Evolutionary conservation across 2,329 filamentous ascomycete species (phyloP).

Genomic region (Escovopsis sp.): DNA sequence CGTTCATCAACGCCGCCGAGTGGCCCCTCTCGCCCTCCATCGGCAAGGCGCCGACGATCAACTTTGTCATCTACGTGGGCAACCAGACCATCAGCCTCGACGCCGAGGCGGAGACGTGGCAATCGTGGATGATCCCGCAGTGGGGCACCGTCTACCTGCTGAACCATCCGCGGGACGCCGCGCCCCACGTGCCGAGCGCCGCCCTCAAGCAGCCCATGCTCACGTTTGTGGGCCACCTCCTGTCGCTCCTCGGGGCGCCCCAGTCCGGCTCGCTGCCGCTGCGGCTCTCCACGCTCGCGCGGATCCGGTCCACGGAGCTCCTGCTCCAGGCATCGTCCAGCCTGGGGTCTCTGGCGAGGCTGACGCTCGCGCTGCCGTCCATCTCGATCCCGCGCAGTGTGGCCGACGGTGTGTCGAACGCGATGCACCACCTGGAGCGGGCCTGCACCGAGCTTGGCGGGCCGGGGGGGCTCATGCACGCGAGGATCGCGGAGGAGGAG

Average conservation of each 20-base stretch:
- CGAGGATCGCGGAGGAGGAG: constrained; percentile 71
- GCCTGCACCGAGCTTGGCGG: constrained; percentile 59
- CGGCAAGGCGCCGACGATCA: constrained; percentile 81
- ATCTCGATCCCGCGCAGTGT: constrained; percentile 86
- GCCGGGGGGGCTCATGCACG: constrained; percentile 58
- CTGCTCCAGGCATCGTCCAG: constrained; percentile 84
- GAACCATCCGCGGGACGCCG: constrained; percentile 24
- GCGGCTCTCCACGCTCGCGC: constrained; percentile 67
- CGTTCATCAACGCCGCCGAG: constrained; percentile 94
- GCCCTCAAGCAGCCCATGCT: constrained; percentile 67
- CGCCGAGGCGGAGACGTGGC: constrained; percentile 32
- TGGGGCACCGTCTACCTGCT: constrained; percentile 68
- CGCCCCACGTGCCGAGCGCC: constrained; percentile 41
- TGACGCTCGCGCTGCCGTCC: constrained; percentile 69
- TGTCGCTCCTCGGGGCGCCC: constrained; percentile 76
- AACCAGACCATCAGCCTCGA: constrained; percentile 51
- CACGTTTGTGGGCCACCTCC: constrained; percentile 79
- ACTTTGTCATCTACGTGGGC: constrained; percentile 86
- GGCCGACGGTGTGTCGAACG: constrained; percentile 68
- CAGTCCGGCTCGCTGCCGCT: constrained; percentile 71
- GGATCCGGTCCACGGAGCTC: constrained; percentile 74
- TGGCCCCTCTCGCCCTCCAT: constrained; percentile 95
- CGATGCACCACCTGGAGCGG: constrained; percentile 60
- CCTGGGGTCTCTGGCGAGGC: constrained; percentile 76
- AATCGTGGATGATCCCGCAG: constrained; percentile 83